Evolutionary conservation across 2,329 filamentous ascomycete species (phyloP).

Genomic region (Akanthomyces dipterigenus): DNA sequence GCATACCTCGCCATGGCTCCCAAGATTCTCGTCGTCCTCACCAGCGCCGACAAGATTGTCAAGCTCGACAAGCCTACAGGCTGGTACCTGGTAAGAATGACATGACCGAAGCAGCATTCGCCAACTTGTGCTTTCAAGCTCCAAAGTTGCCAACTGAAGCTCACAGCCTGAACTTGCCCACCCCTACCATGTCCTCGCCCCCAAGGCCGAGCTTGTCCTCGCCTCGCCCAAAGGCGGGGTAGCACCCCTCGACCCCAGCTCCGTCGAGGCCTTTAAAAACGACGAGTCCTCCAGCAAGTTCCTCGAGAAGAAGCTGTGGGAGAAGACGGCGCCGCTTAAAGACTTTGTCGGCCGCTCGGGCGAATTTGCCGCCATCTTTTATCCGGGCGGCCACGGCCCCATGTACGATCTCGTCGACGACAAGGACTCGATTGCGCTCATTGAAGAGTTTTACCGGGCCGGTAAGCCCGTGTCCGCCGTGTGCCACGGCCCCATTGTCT

Average conservation of each 20-base stretch:
- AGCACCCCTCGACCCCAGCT: constrained; percentile 54
- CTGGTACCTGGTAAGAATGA: constrained; percentile 56
- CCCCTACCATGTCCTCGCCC: constrained; percentile 51
- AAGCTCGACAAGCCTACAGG: constrained; percentile 52
- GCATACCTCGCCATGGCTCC: constrained; percentile 34
- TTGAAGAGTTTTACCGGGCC: constrained; percentile 53
- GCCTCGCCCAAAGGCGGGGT: constrained; percentile 57
- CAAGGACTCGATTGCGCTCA: constrained; percentile 49
- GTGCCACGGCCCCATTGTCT: constrained; percentile 61
- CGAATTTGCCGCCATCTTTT: constrained; percentile 58
- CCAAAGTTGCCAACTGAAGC: neutral
- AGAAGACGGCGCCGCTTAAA: constrained; percentile 52
- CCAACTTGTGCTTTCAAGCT: neutral
- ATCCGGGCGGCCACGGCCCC: constrained; percentile 53
- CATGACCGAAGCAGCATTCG: neutral
- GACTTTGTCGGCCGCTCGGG: constrained; percentile 47
- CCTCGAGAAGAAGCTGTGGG: constrained; percentile 53
- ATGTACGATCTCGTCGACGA: constrained; percentile 62
- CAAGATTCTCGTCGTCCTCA: constrained; percentile 66
- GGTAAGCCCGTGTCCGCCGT: constrained; percentile 60
- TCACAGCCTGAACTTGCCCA: constrained; percentile 55
- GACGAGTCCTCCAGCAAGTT: constrained; percentile 50
- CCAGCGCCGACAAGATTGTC: constrained; percentile 48
- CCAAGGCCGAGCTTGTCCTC: constrained; percentile 47
- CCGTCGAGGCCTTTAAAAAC: constrained; percentile 45